A percentile compares a stretch with the other conserved stretches of the same genome.
Evolutionary conservation across 2,329 filamentous ascomycete species (phyloP).

Genomic region (Penicillium psychrosexuale): DNA sequence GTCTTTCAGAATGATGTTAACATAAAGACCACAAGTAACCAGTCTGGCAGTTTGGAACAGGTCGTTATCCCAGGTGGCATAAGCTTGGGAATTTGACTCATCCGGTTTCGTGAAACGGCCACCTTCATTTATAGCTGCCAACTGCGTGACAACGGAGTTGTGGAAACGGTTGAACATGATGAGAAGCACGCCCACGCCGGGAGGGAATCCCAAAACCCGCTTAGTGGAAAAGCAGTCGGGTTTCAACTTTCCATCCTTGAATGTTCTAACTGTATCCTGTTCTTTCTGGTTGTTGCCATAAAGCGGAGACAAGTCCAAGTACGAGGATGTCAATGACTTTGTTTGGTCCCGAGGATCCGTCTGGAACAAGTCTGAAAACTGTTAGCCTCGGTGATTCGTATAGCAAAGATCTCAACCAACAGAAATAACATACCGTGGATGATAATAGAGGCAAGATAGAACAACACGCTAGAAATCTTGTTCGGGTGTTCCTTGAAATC

Average conservation of each 20-base stretch:
- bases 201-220: constrained; percentile 63
- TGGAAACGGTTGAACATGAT: constrained; percentile 70
- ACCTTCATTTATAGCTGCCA: constrained; percentile 65
- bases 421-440: constrained; percentile 47
- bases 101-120: constrained; percentile 60
- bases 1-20: constrained; percentile 56
- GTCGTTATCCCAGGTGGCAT: constrained; percentile 41
- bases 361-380: constrained; percentile 56
- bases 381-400: constrained; percentile 15
- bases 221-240: constrained; percentile 67
- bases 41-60: constrained; percentile 56
- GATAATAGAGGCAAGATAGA: constrained; percentile 70
- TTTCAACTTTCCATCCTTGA: constrained; percentile 66
- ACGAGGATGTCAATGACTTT: constrained; percentile 67
- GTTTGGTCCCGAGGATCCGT: constrained; percentile 62
- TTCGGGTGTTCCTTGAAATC: constrained; percentile 65
- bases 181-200: constrained; percentile 64
- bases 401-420: not conserved
- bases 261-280: constrained; percentile 61
- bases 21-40: constrained; percentile 54
- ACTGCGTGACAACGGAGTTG: constrained; percentile 62
- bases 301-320: constrained; percentile 69
- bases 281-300: constrained; percentile 66
- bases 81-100: constrained; percentile 38
- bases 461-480: constrained; percentile 70